phyloP scores from a whole-genome alignment of 768 basidiomycete species.

The Tubosaeta brunneosetosa region DNA sequence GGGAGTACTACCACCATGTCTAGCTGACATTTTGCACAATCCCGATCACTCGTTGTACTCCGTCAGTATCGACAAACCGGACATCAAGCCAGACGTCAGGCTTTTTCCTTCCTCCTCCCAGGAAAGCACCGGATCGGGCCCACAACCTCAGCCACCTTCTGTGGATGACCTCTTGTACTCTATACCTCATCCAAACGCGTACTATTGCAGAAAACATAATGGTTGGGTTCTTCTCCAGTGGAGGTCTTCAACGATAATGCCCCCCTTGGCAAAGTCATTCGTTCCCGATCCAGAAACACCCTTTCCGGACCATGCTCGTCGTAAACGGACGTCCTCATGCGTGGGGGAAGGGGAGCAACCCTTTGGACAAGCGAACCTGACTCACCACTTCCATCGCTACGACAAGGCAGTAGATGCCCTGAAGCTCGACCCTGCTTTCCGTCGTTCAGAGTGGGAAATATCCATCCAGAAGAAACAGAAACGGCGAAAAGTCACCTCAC shows the following conservation, averaged over 20 bases:
- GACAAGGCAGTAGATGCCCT: conserved; percentile 64
- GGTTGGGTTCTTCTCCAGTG: conserved; percentile 76
- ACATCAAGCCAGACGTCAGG: conserved; percentile 31
- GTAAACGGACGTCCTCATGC: conserved; percentile 49
- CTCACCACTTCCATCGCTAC: conserved; percentile 82
- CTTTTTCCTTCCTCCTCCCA: conserved; percentile 17
- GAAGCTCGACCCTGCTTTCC: conserved; percentile 58
- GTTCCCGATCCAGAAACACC: conserved; percentile 35
- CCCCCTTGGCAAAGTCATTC: conserved; percentile 58
- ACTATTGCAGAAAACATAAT: conserved; percentile 78
- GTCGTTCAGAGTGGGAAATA: conserved; percentile 58
- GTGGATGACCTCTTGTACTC: conserved; percentile 62
- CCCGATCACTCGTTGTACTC: conserved; percentile 68
- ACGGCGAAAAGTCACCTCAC: conserved; percentile 46
- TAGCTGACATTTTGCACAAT: conserved; percentile 66
- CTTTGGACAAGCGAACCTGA: conserved; percentile 48
- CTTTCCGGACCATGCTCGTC: conserved; percentile 54
- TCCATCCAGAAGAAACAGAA: conserved; percentile 46
- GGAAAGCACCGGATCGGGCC: conserved; percentile 14
- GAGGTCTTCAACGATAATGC: conserved; percentile 58
- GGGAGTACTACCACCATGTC: conserved; percentile 63
- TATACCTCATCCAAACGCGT: conserved; percentile 77
- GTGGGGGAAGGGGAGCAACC: conserved; percentile 46
- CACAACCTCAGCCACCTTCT: conserved; percentile 39
- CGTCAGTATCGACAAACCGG: conserved; percentile 42